Conservation (phyloP, 2,329 filamentous ascomycete genomes). For the Calonectria honghensis region DNA sequence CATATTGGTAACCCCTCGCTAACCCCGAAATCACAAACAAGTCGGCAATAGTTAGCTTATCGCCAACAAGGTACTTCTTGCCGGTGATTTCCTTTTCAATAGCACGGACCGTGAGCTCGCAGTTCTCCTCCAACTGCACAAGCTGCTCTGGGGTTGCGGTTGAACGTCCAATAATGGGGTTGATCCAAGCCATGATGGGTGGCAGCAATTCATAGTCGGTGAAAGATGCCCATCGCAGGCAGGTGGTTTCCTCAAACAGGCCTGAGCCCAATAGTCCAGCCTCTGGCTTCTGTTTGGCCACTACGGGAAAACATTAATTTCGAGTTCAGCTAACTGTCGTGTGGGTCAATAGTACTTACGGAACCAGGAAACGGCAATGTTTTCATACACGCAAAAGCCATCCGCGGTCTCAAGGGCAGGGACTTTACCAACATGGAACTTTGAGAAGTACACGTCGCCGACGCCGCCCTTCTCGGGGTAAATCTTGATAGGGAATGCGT, state of each 20-base stretch:
- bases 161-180: constrained; percentile 38
- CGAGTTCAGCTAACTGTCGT: accelerated
- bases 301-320: background rate
- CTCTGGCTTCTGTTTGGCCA: constrained; percentile 37
- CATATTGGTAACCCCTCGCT: constrained; percentile 40
- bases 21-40: constrained; percentile 40
- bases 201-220: constrained; percentile 38
- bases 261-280: constrained; percentile 32
- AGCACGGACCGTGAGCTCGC: constrained; percentile 34
- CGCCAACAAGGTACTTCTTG: constrained; percentile 35
- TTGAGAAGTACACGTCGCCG: constrained; percentile 39
- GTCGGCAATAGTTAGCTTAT: constrained; percentile 37
- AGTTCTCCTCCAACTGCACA: constrained; percentile 34
- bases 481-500: constrained; percentile 38
- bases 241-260: constrained; percentile 37
- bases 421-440: constrained; percentile 38
- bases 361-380: constrained; percentile 39
- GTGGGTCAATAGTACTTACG: background rate
- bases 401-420: constrained; percentile 38
- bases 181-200: constrained; percentile 42
- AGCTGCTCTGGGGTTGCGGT: constrained; percentile 37
- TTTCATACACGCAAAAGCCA: constrained; percentile 41
- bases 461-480: constrained; percentile 39
- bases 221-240: constrained; percentile 39
- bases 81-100: constrained; percentile 39